Percentiles rank a stretch among this genome's conserved stretches.
phyloP scores from a whole-genome alignment of 2,329 filamentous ascomycete genomes.

The Endothia cerciana region DNA sequence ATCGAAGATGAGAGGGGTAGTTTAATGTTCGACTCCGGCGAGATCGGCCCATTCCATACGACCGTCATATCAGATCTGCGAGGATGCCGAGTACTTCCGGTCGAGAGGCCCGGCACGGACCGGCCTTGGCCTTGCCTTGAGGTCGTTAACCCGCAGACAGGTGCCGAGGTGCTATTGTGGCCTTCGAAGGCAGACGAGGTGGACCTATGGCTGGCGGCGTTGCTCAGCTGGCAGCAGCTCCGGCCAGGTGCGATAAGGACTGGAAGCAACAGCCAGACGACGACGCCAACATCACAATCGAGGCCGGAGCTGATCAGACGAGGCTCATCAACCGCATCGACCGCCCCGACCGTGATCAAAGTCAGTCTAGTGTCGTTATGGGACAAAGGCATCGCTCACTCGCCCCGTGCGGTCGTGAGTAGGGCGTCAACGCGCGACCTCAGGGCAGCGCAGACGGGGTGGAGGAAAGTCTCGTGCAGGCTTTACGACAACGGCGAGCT shows the following conservation, averaged over 20 bases:
- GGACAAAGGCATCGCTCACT: slow-evolving; percentile 72
- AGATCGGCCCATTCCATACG: slow-evolving; percentile 65
- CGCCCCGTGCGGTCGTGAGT: slow-evolving; percentile 60
- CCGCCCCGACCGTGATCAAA: slow-evolving; percentile 72
- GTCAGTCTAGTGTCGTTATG: slow-evolving; percentile 89
- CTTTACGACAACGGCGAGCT: slow-evolving; percentile 94
- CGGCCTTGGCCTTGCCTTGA: slow-evolving; percentile 57
- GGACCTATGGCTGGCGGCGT: slow-evolving; percentile 78
- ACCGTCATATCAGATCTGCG: slow-evolving; percentile 74
- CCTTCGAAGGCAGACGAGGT: slow-evolving; percentile 68
- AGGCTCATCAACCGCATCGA: slow-evolving; percentile 42
- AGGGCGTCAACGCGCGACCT: slow-evolving; percentile 62
- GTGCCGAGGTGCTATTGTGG: slow-evolving; percentile 66
- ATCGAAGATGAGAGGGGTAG: slow-evolving; percentile 78
- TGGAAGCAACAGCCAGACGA: slow-evolving; percentile 23
- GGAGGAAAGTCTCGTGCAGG: slow-evolving; percentile 90
- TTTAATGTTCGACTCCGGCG: slow-evolving; percentile 74
- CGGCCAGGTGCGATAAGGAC: slow-evolving; percentile 60
- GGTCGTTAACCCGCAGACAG: slow-evolving; percentile 56
- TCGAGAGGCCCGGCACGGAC: slow-evolving; percentile 52
- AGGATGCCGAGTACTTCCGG: slow-evolving; percentile 69
- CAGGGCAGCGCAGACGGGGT: slow-evolving; percentile 61
- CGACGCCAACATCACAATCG: slow-evolving; percentile 26
- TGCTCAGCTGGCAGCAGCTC: slow-evolving; percentile 81
- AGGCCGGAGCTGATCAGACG: slow-evolving; percentile 50